Conservation (phyloP, 1,284 basidiomycete genomes). For the Kalmanozyma brasiliensis region DNA sequence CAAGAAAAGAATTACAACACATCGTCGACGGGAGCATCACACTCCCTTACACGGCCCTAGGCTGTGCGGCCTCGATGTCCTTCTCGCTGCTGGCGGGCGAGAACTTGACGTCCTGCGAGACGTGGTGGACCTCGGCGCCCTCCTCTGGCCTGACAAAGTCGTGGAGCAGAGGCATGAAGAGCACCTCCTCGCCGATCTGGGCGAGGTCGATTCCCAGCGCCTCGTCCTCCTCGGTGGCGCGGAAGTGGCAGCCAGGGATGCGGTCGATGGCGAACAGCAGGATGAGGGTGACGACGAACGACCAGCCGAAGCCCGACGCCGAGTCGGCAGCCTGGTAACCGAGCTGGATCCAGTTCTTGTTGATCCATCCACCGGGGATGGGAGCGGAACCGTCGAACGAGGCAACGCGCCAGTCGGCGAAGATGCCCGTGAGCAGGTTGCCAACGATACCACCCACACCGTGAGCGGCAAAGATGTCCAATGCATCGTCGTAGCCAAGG, state of each 20-base stretch:
- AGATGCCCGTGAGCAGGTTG: slow-evolving; percentile 84
- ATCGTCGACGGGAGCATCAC: too few species aligned
- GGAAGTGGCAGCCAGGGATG: slow-evolving; percentile 84
- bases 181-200: slow-evolving; percentile 81
- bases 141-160: slow-evolving; percentile 31
- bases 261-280: slow-evolving; percentile 93
- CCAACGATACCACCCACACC: slow-evolving; percentile 88
- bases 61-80: slow-evolving; percentile 32
- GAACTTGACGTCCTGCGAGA: slow-evolving; percentile 17
- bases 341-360: slow-evolving; percentile 78
- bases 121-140: slow-evolving; percentile 29
- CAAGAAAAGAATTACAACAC: too few species aligned
- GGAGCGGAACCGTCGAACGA: slow-evolving; percentile 74
- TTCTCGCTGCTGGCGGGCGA: slow-evolving; percentile 39
- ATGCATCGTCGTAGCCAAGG: slow-evolving; percentile 69
- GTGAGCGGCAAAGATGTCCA: slow-evolving; percentile 85
- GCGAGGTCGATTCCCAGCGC: slow-evolving; percentile 92
- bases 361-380: slow-evolving; percentile 86
- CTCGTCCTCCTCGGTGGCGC: slow-evolving; percentile 83
- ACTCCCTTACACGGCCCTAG: too few species aligned
- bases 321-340: slow-evolving; percentile 89
- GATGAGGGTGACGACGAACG: slow-evolving; percentile 71
- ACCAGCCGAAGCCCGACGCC: slow-evolving; percentile 63
- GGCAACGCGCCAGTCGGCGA: slow-evolving; percentile 86
- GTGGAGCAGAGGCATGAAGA: slow-evolving; percentile 24